phyloP scores from a whole-genome alignment of 352 stramenopile species.

The Phytophthora tentaculata region DNA sequence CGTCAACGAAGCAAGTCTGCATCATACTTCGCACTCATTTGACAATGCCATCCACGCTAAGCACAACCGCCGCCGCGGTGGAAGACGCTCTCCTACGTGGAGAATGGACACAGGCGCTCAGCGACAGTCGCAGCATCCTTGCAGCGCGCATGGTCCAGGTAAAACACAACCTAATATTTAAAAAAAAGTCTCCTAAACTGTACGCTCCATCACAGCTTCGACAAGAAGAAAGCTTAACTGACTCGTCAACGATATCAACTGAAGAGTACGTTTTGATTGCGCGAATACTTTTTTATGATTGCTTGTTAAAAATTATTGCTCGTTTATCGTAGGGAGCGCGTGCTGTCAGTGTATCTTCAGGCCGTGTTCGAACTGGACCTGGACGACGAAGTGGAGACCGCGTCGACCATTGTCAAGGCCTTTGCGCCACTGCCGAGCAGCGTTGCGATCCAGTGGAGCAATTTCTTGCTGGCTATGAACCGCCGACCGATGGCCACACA shows the following conservation, averaged over 20 bases:
- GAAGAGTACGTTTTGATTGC: slow-evolving; percentile 30
- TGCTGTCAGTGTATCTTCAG: slow-evolving; percentile 74
- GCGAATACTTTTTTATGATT: too few relatives aligned
- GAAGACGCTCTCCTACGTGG: slow-evolving; percentile 67
- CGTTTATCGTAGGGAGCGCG: slow-evolving; percentile 45
- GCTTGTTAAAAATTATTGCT: not conserved
- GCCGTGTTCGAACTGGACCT: slow-evolving; percentile 65
- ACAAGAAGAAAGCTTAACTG: slow-evolving; percentile 8
- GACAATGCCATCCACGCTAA: slow-evolving; percentile 14
- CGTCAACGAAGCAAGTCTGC: slow-evolving; percentile 19
- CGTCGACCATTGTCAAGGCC: slow-evolving; percentile 40
- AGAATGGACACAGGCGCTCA: slow-evolving; percentile 62
- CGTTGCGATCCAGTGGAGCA: slow-evolving; percentile 60
- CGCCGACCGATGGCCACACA: slow-evolving; percentile 37
- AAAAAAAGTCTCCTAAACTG: not conserved
- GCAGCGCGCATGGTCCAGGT: slow-evolving; percentile 40
- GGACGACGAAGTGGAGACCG: slow-evolving; percentile 63
- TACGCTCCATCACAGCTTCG: slow-evolving; percentile 8
- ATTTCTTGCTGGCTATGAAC: slow-evolving; percentile 74
- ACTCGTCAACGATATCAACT: slow-evolving; percentile 11
- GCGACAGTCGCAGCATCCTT: slow-evolving; percentile 55
- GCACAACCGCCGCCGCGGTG: slow-evolving; percentile 32
- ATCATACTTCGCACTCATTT: not conserved
- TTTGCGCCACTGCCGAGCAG: slow-evolving; percentile 52
- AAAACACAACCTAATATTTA: not conserved